Evolutionary conservation across 179 eudicot species (phyloP).

Genomic region (Silene noctiflora): DNA sequence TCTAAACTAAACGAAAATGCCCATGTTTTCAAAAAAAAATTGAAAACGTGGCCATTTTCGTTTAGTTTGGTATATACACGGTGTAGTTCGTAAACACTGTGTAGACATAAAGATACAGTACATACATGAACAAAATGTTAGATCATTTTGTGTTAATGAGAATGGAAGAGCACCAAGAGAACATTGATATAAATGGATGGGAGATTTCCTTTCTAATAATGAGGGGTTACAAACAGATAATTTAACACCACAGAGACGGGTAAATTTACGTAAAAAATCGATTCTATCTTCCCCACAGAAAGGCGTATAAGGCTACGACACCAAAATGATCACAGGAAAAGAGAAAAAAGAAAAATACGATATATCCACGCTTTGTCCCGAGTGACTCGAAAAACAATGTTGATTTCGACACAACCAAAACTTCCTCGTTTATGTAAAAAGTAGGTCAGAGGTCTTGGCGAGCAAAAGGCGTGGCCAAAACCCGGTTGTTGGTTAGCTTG

Average conservation of each 20-base stretch:
- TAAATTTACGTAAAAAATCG: slow-evolving; percentile 7
- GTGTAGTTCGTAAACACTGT: no score
- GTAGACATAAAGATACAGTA: no score
- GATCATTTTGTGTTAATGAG: not conserved
- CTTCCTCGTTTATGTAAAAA: slow-evolving; percentile 17
- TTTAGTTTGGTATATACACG: no score
- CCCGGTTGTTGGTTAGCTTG: slow-evolving; percentile 28
- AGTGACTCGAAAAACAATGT: slow-evolving; percentile 25
- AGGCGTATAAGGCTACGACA: not conserved
- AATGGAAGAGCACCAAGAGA: not conserved
- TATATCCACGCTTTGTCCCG: slow-evolving; percentile 25
- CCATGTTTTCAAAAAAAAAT: no score
- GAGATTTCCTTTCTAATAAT: not conserved
- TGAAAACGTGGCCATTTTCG: no score
- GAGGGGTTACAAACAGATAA: not conserved
- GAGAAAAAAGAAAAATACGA: slow-evolving; percentile 9
- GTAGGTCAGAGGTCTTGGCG: not conserved
- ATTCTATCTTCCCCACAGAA: slow-evolving; percentile 5
- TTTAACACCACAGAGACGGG: slow-evolving; percentile 17
- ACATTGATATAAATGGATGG: not conserved
- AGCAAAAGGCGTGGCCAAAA: slow-evolving; percentile 16
- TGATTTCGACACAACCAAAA: slow-evolving; percentile 19
- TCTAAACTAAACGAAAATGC: no score
- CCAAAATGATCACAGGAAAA: slow-evolving; percentile 9
- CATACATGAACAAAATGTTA: no score